A percentile compares a stretch with the other conserved stretches of the same genome.
These are phyloP conservation scores for Dittrichia graveolens DNA, from an alignment of 129 eudicot species.

Conservation along the genomic window DNA sequence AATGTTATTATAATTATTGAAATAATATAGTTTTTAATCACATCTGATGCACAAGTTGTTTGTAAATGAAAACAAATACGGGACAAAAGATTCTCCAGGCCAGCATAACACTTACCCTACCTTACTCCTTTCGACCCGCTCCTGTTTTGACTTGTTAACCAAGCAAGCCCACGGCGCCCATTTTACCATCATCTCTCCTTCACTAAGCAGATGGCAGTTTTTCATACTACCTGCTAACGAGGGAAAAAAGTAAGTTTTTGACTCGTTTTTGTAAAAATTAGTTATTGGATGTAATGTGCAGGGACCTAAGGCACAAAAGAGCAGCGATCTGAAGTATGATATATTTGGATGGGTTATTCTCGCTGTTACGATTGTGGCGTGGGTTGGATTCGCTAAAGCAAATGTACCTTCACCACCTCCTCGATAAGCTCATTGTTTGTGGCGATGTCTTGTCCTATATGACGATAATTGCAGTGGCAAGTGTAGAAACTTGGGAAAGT, in stretches of 20 bases:
- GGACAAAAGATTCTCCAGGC: too few species aligned
- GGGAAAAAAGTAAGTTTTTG: background rate
- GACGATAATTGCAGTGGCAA: slow-evolving; percentile 11
- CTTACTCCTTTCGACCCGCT: too few species aligned
- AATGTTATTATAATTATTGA: too few species aligned
- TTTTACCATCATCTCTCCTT: background rate
- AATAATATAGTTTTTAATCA: too few species aligned
- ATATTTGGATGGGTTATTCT: slow-evolving; percentile 88
- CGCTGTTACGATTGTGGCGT: slow-evolving; percentile 74
- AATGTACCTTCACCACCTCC: slow-evolving; percentile 66
- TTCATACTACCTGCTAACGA: background rate
- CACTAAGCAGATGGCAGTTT: background rate
- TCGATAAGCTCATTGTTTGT: slow-evolving; percentile 38
- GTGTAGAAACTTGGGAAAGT: slow-evolving; percentile 9
- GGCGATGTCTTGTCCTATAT: slow-evolving; percentile 29
- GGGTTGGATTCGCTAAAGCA: slow-evolving; percentile 86
- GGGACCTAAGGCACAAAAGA: slow-evolving; percentile 63
- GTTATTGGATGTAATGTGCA: slow-evolving; percentile 28
- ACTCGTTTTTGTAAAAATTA: background rate
- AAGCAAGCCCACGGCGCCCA: background rate
- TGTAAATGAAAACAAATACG: too few species aligned
- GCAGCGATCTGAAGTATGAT: slow-evolving; percentile 79
- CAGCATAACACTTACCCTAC: too few species aligned
- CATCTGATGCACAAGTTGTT: too few species aligned
- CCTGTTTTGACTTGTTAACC: background rate